phyloP scores from a whole-genome alignment of 306 rosid genomes.

The Cucurbita argyrosperma region DNA sequence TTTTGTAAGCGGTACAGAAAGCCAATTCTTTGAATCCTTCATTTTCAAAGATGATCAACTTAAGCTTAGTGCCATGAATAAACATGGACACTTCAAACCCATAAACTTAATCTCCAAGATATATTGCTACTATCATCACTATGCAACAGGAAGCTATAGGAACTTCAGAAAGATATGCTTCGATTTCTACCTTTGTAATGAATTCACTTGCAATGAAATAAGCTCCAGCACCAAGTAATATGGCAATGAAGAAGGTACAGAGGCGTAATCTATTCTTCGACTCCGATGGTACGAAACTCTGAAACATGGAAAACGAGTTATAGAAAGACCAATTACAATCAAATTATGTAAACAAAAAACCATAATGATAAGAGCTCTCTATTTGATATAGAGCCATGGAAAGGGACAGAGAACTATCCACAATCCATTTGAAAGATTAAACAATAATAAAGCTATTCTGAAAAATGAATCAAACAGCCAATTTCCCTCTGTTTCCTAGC shows the following conservation, averaged over 20 bases:
- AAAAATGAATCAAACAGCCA: background rate
- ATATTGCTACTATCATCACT: background rate
- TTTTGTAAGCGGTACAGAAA: background rate
- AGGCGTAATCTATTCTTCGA: constrained; percentile 45
- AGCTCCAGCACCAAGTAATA: constrained; percentile 50
- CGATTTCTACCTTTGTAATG: constrained; percentile 19
- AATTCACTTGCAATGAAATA: constrained; percentile 42
- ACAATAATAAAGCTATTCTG: background rate
- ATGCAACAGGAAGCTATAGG: background rate
- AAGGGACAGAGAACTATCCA: background rate
- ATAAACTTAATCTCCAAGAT: background rate
- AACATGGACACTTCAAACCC: background rate
- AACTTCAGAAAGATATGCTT: background rate
- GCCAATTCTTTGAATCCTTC: background rate
- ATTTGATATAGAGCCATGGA: background rate
- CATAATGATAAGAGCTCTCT: background rate
- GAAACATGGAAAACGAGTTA: background rate
- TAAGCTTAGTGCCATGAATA: background rate
- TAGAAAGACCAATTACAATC: background rate
- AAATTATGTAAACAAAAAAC: background rate
- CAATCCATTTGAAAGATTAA: background rate
- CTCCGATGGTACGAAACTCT: constrained; percentile 18
- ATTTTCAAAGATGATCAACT: background rate
- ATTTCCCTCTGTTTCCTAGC: background rate
- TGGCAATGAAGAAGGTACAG: constrained; percentile 31